Percentiles rank a stretch among this genome's conserved stretches.
These are phyloP conservation scores for Pleurotus djamor DNA, from an alignment of 768 basidiomycete genomes.

Conservation along the genomic window DNA sequence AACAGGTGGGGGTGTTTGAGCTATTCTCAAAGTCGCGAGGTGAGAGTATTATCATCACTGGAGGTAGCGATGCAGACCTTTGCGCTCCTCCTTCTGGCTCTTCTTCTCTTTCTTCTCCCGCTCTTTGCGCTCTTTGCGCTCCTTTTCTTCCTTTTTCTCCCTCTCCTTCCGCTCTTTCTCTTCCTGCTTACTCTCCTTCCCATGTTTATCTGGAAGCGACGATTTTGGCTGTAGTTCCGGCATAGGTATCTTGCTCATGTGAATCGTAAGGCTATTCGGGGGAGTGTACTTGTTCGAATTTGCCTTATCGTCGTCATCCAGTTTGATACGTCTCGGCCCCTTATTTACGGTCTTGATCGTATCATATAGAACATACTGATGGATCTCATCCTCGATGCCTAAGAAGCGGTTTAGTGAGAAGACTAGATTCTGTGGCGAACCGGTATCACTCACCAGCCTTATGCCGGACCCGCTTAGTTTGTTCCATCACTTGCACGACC, in stretches of 20 bases:
- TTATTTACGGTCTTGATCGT: conserved; percentile 37
- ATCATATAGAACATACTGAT: conserved; percentile 80
- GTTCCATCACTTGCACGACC: conserved; percentile 77
- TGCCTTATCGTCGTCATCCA: conserved; percentile 56
- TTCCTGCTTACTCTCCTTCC: conserved; percentile 22
- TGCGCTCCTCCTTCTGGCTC: conserved; percentile 10
- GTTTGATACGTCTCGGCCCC: conserved; percentile 65
- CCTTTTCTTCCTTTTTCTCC: conserved; percentile 29
- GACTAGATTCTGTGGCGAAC: not conserved
- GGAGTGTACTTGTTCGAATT: conserved; percentile 53
- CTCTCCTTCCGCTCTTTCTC: conserved; percentile 32
- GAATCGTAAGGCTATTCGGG: conserved; percentile 65
- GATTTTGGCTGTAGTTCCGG: conserved; percentile 71
- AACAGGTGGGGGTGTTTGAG: conserved; percentile 4
- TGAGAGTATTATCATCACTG: conserved; percentile 1
- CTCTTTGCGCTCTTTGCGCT: conserved; percentile 24
- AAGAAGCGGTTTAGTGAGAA: conserved; percentile 3
- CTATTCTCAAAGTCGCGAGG: not conserved
- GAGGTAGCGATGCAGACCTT: conserved; percentile 7
- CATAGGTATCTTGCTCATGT: conserved; percentile 86
- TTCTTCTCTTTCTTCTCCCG: conserved; percentile 30
- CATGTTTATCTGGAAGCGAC: conserved; percentile 12
- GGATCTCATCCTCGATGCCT: conserved; percentile 55
- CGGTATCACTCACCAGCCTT: conserved; percentile 54
- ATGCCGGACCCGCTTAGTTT: conserved; percentile 73